Evolutionary conservation across 2,329 filamentous ascomycete genomes (phyloP).

Genomic region (Ophiocordyceps camponoti-floridani): DNA sequence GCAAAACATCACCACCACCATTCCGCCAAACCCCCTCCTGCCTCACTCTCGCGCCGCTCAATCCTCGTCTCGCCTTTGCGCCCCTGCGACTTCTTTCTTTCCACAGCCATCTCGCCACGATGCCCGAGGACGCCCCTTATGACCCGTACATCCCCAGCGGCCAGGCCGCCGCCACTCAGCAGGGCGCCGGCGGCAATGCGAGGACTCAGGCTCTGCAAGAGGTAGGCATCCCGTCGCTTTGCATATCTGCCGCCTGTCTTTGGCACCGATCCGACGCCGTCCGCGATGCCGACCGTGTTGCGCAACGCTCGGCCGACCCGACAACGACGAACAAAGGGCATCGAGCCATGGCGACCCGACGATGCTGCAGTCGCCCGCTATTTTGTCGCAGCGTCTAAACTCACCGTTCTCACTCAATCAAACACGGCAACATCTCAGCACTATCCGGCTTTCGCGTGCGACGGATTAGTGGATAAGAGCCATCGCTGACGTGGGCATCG

Average conservation of each 20-base stretch:
- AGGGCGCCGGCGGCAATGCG: slow-evolving; percentile 26
- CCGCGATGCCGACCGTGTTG: background rate
- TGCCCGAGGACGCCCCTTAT: slow-evolving; percentile 50
- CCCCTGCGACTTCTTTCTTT: background rate
- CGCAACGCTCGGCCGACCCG: background rate
- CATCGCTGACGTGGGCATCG: slow-evolving; percentile 6
- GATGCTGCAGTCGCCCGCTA: too few species aligned
- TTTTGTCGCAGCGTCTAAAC: too few species aligned
- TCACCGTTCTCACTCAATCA: background rate
- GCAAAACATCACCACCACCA: background rate
- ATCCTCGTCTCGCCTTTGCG: background rate
- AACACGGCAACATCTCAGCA: background rate
- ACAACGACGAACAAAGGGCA: background rate
- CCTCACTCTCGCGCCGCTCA: too few species aligned
- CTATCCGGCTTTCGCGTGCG: background rate
- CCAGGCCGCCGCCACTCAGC: slow-evolving; percentile 24
- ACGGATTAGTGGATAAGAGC: background rate
- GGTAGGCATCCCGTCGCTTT: slow-evolving; percentile 35
- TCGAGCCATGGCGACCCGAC: background rate
- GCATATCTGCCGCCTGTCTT: slow-evolving; percentile 3
- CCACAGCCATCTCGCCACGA: slow-evolving; percentile 13
- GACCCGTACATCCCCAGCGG: slow-evolving; percentile 77
- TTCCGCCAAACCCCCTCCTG: background rate
- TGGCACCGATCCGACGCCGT: background rate
- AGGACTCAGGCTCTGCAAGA: slow-evolving; percentile 57